Percentiles rank a stretch among this genome's conserved stretches.
Evolutionary conservation across 164 flowering plant species (phyloP).

Genomic region (Vitis cinerea): DNA sequence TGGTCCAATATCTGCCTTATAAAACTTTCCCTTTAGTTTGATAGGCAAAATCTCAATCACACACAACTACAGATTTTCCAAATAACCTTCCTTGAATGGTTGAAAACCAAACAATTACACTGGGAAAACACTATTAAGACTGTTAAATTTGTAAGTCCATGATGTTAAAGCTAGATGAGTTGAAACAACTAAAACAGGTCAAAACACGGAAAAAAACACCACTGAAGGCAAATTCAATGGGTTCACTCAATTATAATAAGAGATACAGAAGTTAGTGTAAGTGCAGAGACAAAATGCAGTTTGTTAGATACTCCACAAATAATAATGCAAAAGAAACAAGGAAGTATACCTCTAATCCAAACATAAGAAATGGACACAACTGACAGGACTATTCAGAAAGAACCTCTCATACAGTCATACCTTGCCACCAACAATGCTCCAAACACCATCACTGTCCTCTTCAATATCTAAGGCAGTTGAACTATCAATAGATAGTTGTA

Average conservation of each 20-base stretch:
- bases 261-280: background rate
- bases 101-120: background rate
- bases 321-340: no score
- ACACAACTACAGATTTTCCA: no score
- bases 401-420: slow-evolving; percentile 27
- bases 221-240: background rate
- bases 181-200: background rate
- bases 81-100: no score
- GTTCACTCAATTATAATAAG: background rate
- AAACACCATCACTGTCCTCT: slow-evolving; percentile 73
- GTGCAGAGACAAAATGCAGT: background rate
- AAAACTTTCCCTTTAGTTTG: no score
- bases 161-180: no score
- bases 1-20: no score
- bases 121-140: no score
- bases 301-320: background rate
- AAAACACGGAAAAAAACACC: background rate
- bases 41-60: no score
- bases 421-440: slow-evolving; percentile 95
- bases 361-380: background rate
- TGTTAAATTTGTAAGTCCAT: no score
- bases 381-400: background rate
- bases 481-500: slow-evolving; percentile 53
- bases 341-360: no score
- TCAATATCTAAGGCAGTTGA: slow-evolving; percentile 73